Evolutionary conservation across 805 yeast species (phyloP), one percentile per base, ranked within the genome.

Genomic region (Ogataea pini): DNA sequence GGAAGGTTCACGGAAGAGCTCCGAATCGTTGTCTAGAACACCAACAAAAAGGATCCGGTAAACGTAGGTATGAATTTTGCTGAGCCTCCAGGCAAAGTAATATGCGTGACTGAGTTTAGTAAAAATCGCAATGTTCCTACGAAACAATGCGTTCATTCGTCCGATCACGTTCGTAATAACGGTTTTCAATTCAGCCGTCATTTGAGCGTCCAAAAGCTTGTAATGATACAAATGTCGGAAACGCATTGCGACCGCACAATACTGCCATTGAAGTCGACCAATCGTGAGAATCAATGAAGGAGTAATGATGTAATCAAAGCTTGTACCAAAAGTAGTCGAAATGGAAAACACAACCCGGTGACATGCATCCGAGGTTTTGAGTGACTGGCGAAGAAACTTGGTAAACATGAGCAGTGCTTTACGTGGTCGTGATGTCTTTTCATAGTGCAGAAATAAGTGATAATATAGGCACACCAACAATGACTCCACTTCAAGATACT

Each of bases 361-460:
- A 31, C 65, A 61, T 4, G 65, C 58, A 13, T 73, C 70, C 2
- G 67, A 36, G 13, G 74, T 55, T 29, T 70, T 73, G 13, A 65
- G 52, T 13, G 61, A 48, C 9, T 58, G 24, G 3, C 56, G 57
- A 1, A 72, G 37, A 24, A 64, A 42, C 40, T 70, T 70, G 40
- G 64, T 68, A 32, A 71, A 46, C 49, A 67, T 72, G 41, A 64
- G 66, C 48, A 63, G 70, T 1, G 76, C 60, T 38, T 69, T 62
- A 1, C 60, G 61, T 1, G 53, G 24, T 19, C 70, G 59, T 0
- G 54, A 47, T 16, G 55, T 54, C 7, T 46, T 40, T 51, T 75
- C 79, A 49, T 72, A 77, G 50, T 72, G 71, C n/a, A 69, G 52
- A 45, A 67, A 67, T 3, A 80, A 44, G 41, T 70, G 72, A 31